Evolutionary conservation across 805 yeast genomes (phyloP).

Genomic region (Ogataea parapolymorpha): DNA sequence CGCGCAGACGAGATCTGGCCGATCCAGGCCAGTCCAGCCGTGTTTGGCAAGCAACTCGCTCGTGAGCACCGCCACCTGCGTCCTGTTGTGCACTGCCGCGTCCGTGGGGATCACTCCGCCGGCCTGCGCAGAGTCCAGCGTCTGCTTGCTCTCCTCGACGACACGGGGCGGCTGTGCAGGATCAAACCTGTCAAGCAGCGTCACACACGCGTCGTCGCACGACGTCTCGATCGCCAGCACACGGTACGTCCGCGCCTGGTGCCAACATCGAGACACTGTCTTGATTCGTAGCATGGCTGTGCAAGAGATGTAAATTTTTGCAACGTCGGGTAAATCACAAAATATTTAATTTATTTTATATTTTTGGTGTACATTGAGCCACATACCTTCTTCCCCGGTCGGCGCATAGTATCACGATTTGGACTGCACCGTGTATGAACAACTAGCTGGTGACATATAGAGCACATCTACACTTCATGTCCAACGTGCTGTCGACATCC

Average conservation of each 20-base stretch:
- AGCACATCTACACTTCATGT: conserved; percentile 1
- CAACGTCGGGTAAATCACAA: not conserved
- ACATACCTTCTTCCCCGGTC: not conserved
- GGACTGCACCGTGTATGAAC: not conserved
- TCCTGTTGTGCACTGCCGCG: conserved; percentile 79
- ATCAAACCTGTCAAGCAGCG: conserved; percentile 55
- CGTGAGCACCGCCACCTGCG: conserved; percentile 50
- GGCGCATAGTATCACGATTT: not conserved
- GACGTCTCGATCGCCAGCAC: conserved; percentile 89
- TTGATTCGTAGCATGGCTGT: conserved; percentile 8
- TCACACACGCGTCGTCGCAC: conserved; percentile 93
- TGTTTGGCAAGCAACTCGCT: conserved; percentile 39
- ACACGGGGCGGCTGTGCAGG: conserved; percentile 41
- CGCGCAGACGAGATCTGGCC: conserved; percentile 77
- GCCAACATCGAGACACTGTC: not conserved
- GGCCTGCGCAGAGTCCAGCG: conserved; percentile 57
- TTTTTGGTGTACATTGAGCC: conserved; percentile 1
- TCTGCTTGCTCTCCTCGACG: conserved; percentile 57
- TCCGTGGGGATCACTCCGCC: conserved; percentile 91
- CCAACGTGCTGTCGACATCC: conserved; percentile 16
- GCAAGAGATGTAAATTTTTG: conserved; percentile 8
- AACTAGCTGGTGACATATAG: not conserved
- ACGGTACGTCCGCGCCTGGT: conserved; percentile 37
- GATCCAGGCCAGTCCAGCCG: conserved; percentile 27
- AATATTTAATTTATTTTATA: not conserved